These are phyloP conservation scores for Spathaspora girioi DNA, from an alignment of 805 yeast genomes.

Conservation along the genomic window DNA sequence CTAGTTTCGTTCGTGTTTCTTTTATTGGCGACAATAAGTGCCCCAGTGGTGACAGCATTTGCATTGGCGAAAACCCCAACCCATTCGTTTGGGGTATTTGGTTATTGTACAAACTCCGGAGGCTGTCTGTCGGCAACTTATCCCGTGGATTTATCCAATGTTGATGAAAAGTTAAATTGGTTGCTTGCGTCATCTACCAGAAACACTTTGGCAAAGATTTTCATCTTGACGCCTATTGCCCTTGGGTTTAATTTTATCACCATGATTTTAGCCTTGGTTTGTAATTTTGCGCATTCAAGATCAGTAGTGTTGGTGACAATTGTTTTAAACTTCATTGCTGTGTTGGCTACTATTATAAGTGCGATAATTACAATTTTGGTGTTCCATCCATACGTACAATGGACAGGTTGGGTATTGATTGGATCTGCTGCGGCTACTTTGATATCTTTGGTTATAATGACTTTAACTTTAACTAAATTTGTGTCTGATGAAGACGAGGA, in stretches of 20 bases:
- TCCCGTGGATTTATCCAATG: conserved; percentile 38
- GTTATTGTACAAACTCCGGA: conserved; percentile 49
- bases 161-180: conserved; percentile 42
- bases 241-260: conserved; percentile 54
- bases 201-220: conserved; percentile 47
- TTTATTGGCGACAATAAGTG: conserved; percentile 56
- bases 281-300: conserved; percentile 20
- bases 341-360: conserved; percentile 50
- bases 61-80: conserved; percentile 45
- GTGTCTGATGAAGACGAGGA: conserved; percentile 1
- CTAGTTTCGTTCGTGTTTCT: conserved; percentile 59
- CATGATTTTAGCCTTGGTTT: conserved; percentile 18
- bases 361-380: conserved; percentile 54
- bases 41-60: conserved; percentile 53
- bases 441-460: conserved; percentile 47
- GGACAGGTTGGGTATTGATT: conserved; percentile 73
- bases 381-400: conserved; percentile 61
- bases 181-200: conserved; percentile 43
- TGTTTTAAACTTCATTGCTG: conserved; percentile 45
- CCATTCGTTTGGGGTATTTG: conserved; percentile 61
- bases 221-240: conserved; percentile 64
- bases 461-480: conserved; percentile 29
- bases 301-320: conserved; percentile 36
- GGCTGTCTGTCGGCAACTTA: conserved; percentile 45
- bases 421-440: conserved; percentile 62